Evolutionary conservation across 2,329 filamentous ascomycete species (phyloP), one percentile per base, ranked within the genome.

Genomic region (Talaromyces albobiverticillius): DNA sequence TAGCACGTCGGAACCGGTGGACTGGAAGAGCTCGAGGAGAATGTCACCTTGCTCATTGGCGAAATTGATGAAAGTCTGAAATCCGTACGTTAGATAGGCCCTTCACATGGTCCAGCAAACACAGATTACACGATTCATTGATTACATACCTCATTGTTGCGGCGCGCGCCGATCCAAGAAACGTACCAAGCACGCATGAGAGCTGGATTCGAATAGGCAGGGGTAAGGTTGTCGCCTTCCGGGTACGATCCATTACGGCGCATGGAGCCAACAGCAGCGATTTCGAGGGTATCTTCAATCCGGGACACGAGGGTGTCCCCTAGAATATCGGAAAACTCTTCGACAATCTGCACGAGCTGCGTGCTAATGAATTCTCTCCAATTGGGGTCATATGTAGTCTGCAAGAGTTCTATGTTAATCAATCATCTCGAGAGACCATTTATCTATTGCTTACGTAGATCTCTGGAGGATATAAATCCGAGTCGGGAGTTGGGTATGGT

Each of bases 181-280:
- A 72, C 68, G 2, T 65, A 65, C 41, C 72, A 65, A 2, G 68
- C 67, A 3, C 74, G 67, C 72, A 76, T 76, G 29, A 76, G 62
- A 1, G 41, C 62, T 1, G 75, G 75, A 57, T 78, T 79, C 0
- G 70, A 70, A 59, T 76, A 76, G 0, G 62, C 72, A 0, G 73
- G 57, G 7, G 67, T 69, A 4, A 72, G 60, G 57, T 75, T 75
- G 57, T 77, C 74, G 7, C 56, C 68, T 13, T 64, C 58, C 0
- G 71, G 73, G 36, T 62, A 72, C 1, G 69, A 68, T 2, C 73
- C 72, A 47, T 75, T 74, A 25, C 72, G 69, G 4, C 72, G 66
- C 69, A 74, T 75, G 13, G 64, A 67, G 3, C 71, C 72, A 13
- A 74, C 60, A 3, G 71, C 72, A 3, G 70, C 68, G 16, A 62